Conservation (phyloP, 345 rosid species). For the Litchi chinensis region DNA sequence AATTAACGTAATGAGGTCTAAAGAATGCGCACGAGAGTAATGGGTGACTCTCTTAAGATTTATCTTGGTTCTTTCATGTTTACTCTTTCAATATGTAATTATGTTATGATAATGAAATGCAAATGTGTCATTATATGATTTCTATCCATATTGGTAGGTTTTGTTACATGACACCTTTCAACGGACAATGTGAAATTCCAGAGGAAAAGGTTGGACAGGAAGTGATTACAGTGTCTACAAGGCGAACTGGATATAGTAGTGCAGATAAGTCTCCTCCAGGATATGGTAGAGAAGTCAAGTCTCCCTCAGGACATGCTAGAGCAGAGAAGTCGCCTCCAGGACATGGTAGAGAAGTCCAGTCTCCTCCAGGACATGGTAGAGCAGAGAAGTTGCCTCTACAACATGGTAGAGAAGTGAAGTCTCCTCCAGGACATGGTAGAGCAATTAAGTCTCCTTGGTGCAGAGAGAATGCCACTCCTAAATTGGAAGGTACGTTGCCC, state of each 20-base stretch:
- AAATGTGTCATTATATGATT: not conserved
- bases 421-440: no score
- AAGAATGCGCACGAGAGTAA: not conserved
- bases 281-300: no score
- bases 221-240: constrained; percentile 33
- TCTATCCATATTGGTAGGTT: constrained; percentile 22
- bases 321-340: no score
- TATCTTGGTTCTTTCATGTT: not conserved
- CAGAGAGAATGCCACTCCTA: not conserved
- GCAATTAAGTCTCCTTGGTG: not conserved
- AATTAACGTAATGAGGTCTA: not conserved
- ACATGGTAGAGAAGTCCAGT: no score
- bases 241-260: constrained; percentile 26
- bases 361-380: no score
- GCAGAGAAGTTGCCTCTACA: no score
- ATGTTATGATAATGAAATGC: not conserved
- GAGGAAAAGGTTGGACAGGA: constrained; percentile 29
- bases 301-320: no score
- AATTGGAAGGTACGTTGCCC: constrained; percentile 17
- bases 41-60: not conserved
- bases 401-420: no score
- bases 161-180: constrained; percentile 39
- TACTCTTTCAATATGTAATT: not conserved
- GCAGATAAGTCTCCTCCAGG: not conserved
- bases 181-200: constrained; percentile 30